phyloP scores from a whole-genome alignment of 768 basidiomycete species.

The Leccinum subgranulosum region DNA sequence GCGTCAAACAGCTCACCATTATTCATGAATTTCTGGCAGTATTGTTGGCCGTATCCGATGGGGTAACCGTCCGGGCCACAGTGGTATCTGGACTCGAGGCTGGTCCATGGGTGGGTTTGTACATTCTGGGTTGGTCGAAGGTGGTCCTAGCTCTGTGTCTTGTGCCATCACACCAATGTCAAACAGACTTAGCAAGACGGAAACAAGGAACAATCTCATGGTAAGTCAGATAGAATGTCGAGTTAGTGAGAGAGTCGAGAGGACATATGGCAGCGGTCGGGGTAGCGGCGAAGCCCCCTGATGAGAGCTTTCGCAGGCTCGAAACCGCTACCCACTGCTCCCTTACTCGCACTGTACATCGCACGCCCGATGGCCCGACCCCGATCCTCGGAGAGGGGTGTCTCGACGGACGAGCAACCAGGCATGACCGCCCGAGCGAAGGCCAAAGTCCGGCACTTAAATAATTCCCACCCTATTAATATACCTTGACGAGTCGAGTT shows the following conservation, averaged over 20 bases:
- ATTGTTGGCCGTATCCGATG: background rate
- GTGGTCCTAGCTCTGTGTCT: background rate
- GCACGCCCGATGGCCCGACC: too few species aligned
- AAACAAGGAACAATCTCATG: background rate
- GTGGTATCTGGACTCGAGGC: background rate
- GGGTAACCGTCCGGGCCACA: background rate
- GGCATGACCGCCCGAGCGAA: too few species aligned
- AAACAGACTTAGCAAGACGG: background rate
- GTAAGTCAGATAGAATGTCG: background rate
- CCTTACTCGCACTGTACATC: too few species aligned
- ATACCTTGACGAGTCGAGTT: too few species aligned
- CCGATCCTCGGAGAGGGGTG: too few species aligned
- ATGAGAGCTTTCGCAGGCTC: too few species aligned
- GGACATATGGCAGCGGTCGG: too few species aligned
- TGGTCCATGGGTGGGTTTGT: conserved; percentile 34
- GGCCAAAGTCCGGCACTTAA: too few species aligned
- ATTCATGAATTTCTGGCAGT: background rate
- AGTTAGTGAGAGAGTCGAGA: background rate
- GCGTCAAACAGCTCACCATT: background rate
- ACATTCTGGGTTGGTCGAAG: conserved; percentile 11
- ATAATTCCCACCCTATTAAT: too few species aligned
- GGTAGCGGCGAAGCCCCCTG: too few species aligned
- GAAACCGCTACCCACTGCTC: too few species aligned
- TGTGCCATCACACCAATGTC: background rate
- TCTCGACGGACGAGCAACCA: too few species aligned